Evolutionary conservation across 148 eudicot genomes (phyloP).

Genomic region (Rhododendron griersonianum): DNA sequence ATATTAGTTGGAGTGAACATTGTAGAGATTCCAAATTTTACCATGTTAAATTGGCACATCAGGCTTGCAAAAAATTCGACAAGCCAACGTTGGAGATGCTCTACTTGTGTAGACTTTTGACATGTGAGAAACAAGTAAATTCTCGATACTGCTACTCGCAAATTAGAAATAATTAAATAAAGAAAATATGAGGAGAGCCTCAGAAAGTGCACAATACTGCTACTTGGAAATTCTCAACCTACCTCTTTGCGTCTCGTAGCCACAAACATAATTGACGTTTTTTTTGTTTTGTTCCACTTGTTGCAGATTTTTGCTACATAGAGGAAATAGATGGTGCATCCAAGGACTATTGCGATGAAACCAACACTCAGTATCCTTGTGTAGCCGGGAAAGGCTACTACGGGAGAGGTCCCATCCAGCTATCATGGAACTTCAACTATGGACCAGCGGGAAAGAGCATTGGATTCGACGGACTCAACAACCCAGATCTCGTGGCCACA

Average conservation of each 20-base stretch:
- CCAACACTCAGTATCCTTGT: constrained; percentile 37
- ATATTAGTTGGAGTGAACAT: too few relatives aligned
- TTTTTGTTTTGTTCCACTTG: not conserved
- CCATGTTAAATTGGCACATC: too few relatives aligned
- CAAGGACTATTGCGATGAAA: constrained; percentile 26
- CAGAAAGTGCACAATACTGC: too few relatives aligned
- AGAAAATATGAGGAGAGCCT: too few relatives aligned
- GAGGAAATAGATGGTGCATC: constrained; percentile 38
- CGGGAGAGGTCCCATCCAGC: constrained; percentile 67
- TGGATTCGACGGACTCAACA: constrained; percentile 34
- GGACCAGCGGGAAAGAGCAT: constrained; percentile 35
- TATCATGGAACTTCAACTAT: constrained; percentile 59
- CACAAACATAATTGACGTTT: not conserved
- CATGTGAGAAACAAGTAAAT: too few relatives aligned
- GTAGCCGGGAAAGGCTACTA: constrained; percentile 32
- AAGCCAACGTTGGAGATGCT: too few relatives aligned
- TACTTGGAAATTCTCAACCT: too few relatives aligned
- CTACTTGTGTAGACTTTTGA: too few relatives aligned
- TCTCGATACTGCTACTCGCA: too few relatives aligned
- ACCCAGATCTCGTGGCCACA: constrained; percentile 45
- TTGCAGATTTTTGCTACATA: constrained; percentile 43
- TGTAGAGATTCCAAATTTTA: too few relatives aligned
- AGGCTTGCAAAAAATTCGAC: too few relatives aligned
- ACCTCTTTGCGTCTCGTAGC: not conserved
- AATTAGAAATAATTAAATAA: too few relatives aligned